Conservation (phyloP, 108 stramenopile genomes). For the Seminavis robusta region DNA sequence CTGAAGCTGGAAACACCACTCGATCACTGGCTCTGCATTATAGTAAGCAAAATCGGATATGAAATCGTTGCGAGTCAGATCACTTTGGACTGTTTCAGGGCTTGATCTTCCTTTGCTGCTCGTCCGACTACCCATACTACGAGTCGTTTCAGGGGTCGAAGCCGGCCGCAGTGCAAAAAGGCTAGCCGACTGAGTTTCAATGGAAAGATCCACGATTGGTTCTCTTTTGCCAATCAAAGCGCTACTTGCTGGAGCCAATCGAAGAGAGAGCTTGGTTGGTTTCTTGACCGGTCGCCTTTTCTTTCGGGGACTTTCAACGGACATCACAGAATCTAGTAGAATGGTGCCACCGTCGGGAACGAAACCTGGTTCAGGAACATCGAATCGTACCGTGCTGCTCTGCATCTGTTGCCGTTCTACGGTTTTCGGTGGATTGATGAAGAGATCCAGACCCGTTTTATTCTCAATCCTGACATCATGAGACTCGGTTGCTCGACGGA, state of each 20-base stretch:
- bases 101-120: constrained; percentile 15
- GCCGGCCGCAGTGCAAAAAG: no score
- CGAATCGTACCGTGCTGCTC: constrained; percentile 23
- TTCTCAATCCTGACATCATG: constrained; percentile 29
- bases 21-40: constrained; percentile 69
- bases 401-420: no score
- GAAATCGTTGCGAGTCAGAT: constrained; percentile 8
- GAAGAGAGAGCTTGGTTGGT: no score
- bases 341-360: constrained; percentile 15
- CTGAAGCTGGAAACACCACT: constrained; percentile 77
- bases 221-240: constrained; percentile 29
- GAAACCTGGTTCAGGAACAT: constrained; percentile 17
- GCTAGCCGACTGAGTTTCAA: no score
- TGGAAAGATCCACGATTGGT: constrained; percentile 22
- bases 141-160: no score
- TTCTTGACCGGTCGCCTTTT: no score
- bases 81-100: constrained; percentile 31
- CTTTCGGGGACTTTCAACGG: no score
- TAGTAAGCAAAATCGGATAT: constrained; percentile 22
- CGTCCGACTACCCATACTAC: no score
- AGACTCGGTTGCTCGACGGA: constrained; percentile 45
- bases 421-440: constrained; percentile 17
- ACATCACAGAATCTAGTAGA: no score
- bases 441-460: constrained; percentile 38
- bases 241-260: no score